Base-by-base conservation (phyloP, 2,329 filamentous ascomycete species). In the Fusarium sp. region DNA sequence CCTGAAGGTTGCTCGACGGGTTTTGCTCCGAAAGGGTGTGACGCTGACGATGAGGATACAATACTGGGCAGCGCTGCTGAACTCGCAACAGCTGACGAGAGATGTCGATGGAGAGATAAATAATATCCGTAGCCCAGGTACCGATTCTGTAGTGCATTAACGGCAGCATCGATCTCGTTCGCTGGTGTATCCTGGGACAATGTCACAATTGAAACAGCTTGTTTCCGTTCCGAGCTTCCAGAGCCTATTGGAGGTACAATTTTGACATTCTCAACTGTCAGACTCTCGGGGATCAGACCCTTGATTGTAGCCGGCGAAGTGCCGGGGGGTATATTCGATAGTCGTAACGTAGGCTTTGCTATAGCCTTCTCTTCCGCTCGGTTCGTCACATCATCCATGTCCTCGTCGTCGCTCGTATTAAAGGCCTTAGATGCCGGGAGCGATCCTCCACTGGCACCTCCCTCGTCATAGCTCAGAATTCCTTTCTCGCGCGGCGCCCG, bases 91-190 rank as follows among this genome's bases (percentile, higher is more conserved):
- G 91, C 90, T 4, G 94, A 97, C 0, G 94, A 97, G 6, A 97
- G 85, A 80, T 97, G 92, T 11, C 94, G 86, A 63, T 95, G 93
- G 44, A 97, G 85, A 8, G 88, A 91, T 3, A 98, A 84, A 78
- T 95, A 91, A 81, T 91, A 94, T 7, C 95, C 95, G 77, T 89
- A 94, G 17, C 95, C 95, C 17, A 97, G 83, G 77, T 98, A 97
- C 70, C 87, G 89, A 69, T 96, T 94, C 76, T 97, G 93, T 33
- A 97, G 81, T 5, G 87, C 81, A 75, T 90, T 95, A 53, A 97
- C 92, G 1, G 91, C 88, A 6, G 88, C 86, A 74, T 98, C 94
- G 55, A 98, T 95, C 58, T 97, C 93, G 24, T 90, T 92, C 1
- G 91, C 92, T 0, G 94, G 88, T 0, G 94, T 96, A 69, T 96